Percentiles rank a stretch among this genome's conserved stretches.
These are phyloP conservation scores for Capronia americana DNA, from an alignment of 2,329 filamentous ascomycete species.

Conservation along the genomic window DNA sequence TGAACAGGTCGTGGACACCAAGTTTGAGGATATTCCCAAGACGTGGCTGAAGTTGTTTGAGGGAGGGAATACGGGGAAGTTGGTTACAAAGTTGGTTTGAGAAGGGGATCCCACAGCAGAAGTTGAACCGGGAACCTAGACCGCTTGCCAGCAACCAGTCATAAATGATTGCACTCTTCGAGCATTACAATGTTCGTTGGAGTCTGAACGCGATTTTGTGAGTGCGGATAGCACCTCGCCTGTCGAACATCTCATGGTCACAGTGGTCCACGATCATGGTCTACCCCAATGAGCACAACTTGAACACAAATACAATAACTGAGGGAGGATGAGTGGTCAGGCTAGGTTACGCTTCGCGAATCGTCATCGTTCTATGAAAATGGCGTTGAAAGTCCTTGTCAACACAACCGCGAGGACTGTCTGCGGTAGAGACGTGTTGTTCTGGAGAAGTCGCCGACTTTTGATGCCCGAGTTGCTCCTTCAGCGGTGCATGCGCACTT, in stretches of 20 bases:
- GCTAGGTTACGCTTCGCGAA: neutral
- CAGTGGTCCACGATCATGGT: neutral
- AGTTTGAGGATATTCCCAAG: slow-evolving; percentile 57
- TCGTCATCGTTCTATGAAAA: neutral
- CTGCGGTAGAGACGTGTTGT: too few species aligned
- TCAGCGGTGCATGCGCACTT: neutral
- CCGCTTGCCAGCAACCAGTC: neutral
- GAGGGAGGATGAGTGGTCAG: neutral
- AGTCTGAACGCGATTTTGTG: neutral
- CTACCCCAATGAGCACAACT: neutral
- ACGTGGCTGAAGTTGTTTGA: slow-evolving; percentile 64
- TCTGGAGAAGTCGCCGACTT: neutral
- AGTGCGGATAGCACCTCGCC: neutral
- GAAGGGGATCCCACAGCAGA: neutral
- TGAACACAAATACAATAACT: neutral
- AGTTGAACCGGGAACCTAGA: neutral
- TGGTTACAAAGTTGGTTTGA: slow-evolving; percentile 37
- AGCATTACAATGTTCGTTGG: neutral
- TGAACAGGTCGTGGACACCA: slow-evolving; percentile 64
- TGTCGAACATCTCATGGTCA: neutral
- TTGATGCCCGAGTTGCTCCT: neutral
- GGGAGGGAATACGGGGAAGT: slow-evolving; percentile 73
- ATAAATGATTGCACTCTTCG: neutral
- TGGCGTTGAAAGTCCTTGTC: neutral
- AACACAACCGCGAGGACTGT: neutral